Evolutionary conservation across 345 rosid genomes (phyloP), one percentile per base, ranked within the genome.

Genomic region (Corchorus capsularis): DNA sequence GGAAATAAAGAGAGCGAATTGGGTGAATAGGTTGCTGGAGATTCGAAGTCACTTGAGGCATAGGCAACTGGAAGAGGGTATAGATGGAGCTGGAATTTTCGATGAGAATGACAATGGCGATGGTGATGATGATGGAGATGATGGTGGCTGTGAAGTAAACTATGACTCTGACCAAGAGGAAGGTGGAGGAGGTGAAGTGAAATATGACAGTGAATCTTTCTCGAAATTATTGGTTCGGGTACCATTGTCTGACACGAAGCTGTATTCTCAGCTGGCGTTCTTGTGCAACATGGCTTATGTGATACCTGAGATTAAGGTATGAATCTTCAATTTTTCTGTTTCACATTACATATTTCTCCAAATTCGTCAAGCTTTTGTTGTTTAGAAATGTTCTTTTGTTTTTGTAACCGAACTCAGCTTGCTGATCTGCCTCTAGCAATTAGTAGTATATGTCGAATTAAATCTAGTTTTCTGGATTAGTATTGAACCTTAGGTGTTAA

Each of bases 271-370:
- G 79, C 86, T 93, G 47, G 98, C 97, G 69, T 93, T 90, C 84
- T 77, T 93, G 74, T 85, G 92, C 86, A 95, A 92, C 83, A 83
- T 92, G 82, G 97, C 99, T 47, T 95, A 93, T 83, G 92, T 84
- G 74, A 93, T 95, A 79, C 88, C 90, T 1, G 85, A 82, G 9
- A 86, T 92, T 72, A 86, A 87, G 89, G 92, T 89, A 83, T 39
- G 75, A 54, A 39, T 27, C 46, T 59, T 56, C 11, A 54, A 4
- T 20, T 67, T 55, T 57, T 41, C 35, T n/a, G 15, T 19, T 57
- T 55, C 11, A 8, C 50, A 39, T 59, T 1, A 59, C 37, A 59
- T 22, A 7, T 12, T 60, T 11, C 16, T 27, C 16, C 39, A 4
- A 12, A 11, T 60, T 27, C 8, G 5, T 60, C 16, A 27, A 22